Evolutionary conservation across 202 grass and related monocot species (phyloP).

Genomic region (Brachypodium distachyon): DNA sequence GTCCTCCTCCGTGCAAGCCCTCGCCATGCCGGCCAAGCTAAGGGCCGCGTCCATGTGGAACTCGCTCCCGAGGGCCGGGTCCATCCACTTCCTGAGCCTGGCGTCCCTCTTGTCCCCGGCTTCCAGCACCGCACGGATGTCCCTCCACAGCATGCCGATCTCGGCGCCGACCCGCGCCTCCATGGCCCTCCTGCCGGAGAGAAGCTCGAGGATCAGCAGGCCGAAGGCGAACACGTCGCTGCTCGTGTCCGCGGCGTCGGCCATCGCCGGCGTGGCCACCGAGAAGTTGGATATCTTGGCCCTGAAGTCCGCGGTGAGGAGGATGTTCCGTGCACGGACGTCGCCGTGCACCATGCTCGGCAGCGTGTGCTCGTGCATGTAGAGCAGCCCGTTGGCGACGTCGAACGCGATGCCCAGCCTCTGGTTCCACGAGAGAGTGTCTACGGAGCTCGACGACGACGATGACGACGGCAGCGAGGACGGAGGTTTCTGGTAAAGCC

Average conservation of each 20-base stretch:
- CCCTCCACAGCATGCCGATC: constrained; percentile 42
- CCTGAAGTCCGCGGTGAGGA: constrained; percentile 46
- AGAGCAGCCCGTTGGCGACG: constrained; percentile 53
- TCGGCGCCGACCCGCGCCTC: constrained; percentile 29
- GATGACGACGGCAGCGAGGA: constrained; percentile 26
- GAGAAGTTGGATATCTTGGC: constrained; percentile 58
- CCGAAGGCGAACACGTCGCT: constrained; percentile 53
- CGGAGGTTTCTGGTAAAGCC: constrained; percentile 38
- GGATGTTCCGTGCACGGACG: constrained; percentile 45
- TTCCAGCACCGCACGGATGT: constrained; percentile 41
- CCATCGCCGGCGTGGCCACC: constrained; percentile 18
- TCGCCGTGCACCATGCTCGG: constrained; percentile 61
- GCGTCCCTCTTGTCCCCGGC: constrained; percentile 33
- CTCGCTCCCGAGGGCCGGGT: constrained; percentile 27
- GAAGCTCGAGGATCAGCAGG: constrained; percentile 37
- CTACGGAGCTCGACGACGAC: constrained; percentile 11
- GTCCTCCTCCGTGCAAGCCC: constrained; percentile 55
- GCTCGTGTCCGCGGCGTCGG: constrained; percentile 15
- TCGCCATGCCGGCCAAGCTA: constrained; percentile 47
- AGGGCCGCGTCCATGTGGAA: constrained; percentile 32
- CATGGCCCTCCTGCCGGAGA: constrained; percentile 40
- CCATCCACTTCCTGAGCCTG: constrained; percentile 50
- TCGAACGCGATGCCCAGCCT: constrained; percentile 49
- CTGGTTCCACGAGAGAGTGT: constrained; percentile 37
- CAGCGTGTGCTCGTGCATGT: constrained; percentile 82